Evolutionary conservation across 495 filamentous ascomycete species (phyloP).

Genomic region (Amniculicola lignicola): DNA sequence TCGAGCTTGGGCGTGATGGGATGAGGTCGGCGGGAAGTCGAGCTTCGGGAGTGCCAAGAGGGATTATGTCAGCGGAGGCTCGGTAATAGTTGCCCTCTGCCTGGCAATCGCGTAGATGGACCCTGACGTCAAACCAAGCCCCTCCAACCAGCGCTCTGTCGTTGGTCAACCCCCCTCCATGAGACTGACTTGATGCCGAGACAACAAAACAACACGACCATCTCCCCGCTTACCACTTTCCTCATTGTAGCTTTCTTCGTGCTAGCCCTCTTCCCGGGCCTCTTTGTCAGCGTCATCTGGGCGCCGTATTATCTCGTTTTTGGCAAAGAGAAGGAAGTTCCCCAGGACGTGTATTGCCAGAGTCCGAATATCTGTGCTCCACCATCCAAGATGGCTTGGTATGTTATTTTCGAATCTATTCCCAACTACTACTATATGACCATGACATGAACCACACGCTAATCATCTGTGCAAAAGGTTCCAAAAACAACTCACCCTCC

Average conservation of each 20-base stretch:
- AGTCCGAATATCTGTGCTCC: conserved; percentile 16
- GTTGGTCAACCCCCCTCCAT: no score
- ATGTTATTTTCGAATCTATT: conserved; percentile 1
- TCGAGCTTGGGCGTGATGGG: no score
- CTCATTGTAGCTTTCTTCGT: conserved; percentile 50
- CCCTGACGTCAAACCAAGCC: no score
- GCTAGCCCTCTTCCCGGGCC: conserved; percentile 53
- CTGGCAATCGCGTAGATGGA: no score
- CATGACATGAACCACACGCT: no score
- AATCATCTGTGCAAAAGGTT: no score
- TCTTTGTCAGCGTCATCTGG: conserved; percentile 51
- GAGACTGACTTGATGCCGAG: conserved; percentile 4
- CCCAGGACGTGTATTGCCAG: conserved; percentile 23
- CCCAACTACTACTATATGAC: conserved; percentile 7
- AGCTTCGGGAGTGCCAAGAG: no score
- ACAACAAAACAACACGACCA: conserved; percentile 33
- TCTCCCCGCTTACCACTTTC: conserved; percentile 40
- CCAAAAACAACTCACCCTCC: conserved; percentile 77
- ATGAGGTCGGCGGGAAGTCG: no score
- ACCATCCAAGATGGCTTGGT: conserved; percentile 17
- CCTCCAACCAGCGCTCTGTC: no score
- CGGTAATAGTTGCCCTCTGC: no score
- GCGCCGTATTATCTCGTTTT: conserved; percentile 44
- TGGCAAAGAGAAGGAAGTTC: not conserved
- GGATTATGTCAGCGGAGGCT: no score